phyloP scores from a whole-genome alignment of 306 rosid species.

The Acacia melanoxylon region DNA sequence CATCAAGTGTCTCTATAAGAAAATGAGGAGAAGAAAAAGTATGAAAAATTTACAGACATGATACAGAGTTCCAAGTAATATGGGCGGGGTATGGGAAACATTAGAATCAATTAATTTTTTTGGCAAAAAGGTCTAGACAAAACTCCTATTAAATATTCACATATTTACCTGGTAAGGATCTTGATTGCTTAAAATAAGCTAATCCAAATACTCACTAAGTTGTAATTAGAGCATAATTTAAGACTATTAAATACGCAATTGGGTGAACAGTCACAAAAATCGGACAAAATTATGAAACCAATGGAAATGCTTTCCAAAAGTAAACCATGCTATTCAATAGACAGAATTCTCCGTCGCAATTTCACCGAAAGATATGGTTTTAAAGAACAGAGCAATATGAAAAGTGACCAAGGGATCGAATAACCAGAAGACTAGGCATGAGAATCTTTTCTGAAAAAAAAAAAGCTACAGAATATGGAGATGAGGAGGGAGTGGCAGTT shows the following conservation, averaged over 20 bases:
- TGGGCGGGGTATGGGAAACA: no score
- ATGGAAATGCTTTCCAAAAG: not conserved
- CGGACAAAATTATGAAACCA: not conserved
- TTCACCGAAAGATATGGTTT: not conserved
- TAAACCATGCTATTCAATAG: not conserved
- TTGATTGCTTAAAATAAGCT: no score
- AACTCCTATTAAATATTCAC: no score
- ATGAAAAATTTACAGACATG: not conserved
- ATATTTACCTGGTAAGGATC: no score
- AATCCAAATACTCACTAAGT: no score
- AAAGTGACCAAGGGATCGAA: not conserved
- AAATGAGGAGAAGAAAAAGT: not conserved
- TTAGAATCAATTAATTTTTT: no score
- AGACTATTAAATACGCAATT: not conserved
- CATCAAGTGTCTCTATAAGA: constrained; percentile 67
- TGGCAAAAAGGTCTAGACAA: no score
- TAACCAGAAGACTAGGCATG: not conserved
- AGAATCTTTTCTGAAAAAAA: not conserved
- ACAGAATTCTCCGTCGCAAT: not conserved
- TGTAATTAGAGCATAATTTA: not conserved
- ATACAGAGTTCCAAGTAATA: not conserved
- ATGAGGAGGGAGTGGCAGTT: not conserved
- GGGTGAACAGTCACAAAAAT: not conserved
- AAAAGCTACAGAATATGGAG: not conserved
- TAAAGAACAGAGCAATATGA: not conserved